Conservation (phyloP, 116 monocot species). For the Posidonia oceanica region DNA sequence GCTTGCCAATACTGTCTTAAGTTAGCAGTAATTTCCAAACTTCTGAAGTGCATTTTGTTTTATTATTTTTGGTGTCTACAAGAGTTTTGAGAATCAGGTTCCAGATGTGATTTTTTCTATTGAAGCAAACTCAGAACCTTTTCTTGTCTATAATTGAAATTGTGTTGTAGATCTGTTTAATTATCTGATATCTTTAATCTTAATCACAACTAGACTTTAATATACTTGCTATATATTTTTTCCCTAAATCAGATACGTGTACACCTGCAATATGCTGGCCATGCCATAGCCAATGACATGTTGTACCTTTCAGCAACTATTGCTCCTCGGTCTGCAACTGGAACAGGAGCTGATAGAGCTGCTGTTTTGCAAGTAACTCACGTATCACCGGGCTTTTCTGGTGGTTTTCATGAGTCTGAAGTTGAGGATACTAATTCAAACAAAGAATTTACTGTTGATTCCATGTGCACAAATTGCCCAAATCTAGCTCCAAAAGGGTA, state of each 20-base stretch:
- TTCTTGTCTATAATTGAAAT: background rate
- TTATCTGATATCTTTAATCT: too few relatives aligned
- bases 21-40: background rate
- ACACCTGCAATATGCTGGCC: conserved; percentile 71
- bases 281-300: conserved; percentile 82
- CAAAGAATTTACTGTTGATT: conserved; percentile 57
- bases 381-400: conserved; percentile 4
- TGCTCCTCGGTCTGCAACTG: conserved; percentile 31
- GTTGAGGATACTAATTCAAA: background rate
- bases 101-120: too few relatives aligned
- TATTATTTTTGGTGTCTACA: background rate
- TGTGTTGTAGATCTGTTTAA: background rate
- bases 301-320: conserved; percentile 49
- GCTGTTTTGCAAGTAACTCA: conserved; percentile 11
- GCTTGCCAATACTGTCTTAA: background rate
- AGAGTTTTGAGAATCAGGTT: too few relatives aligned
- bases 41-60: background rate
- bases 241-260: conserved; percentile 65
- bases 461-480: conserved; percentile 93
- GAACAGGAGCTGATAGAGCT: conserved; percentile 40
- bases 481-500: conserved; percentile 78
- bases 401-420: background rate
- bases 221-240: background rate
- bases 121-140: background rate
- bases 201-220: too few relatives aligned